A percentile compares a stretch with the other conserved stretches of the same genome.
These are phyloP conservation scores for Didymella exigua DNA, from an alignment of 2,329 filamentous ascomycete genomes.

Conservation along the genomic window DNA sequence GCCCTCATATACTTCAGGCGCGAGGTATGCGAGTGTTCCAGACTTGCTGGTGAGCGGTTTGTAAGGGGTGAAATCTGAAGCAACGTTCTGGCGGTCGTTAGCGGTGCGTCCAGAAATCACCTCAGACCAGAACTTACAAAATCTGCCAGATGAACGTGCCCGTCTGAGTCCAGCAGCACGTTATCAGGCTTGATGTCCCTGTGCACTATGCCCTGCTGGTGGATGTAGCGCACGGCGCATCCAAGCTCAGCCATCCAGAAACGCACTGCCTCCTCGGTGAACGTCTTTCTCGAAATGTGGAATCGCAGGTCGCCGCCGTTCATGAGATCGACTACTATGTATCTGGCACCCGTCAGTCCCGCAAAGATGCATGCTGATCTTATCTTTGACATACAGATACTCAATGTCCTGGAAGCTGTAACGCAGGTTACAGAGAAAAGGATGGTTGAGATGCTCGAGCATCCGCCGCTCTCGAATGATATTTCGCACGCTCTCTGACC, in stretches of 20 bases:
- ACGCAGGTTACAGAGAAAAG: constrained; percentile 96
- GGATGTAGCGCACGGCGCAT: constrained; percentile 73
- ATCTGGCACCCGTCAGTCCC: constrained; percentile 40
- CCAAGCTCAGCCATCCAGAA: constrained; percentile 97
- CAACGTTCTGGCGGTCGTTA: constrained; percentile 76
- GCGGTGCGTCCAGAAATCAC: constrained; percentile 12
- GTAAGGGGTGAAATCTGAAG: constrained; percentile 85
- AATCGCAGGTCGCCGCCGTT: constrained; percentile 95
- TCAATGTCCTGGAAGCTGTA: constrained; percentile 99
- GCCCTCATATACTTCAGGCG: constrained; percentile 91
- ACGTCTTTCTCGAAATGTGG: constrained; percentile 96
- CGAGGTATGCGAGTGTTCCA: constrained; percentile 91
- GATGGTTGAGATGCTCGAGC: constrained; percentile 97
- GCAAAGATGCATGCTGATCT: background rate
- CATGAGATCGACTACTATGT: constrained; percentile 98
- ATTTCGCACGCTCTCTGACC: constrained; percentile 96
- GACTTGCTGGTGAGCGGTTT: constrained; percentile 93
- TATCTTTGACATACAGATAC: constrained; percentile 68
- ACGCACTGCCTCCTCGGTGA: constrained; percentile 93
- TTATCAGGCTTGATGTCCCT: constrained; percentile 53
- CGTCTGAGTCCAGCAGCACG: constrained; percentile 50
- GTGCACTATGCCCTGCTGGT: constrained; percentile 51
- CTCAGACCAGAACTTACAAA: constrained; percentile 70
- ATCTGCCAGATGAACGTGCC: constrained; percentile 93
- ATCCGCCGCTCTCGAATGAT: constrained; percentile 97